These are phyloP conservation scores for Vigna mungo DNA, from an alignment of 306 rosid genomes.

Conservation along the genomic window DNA sequence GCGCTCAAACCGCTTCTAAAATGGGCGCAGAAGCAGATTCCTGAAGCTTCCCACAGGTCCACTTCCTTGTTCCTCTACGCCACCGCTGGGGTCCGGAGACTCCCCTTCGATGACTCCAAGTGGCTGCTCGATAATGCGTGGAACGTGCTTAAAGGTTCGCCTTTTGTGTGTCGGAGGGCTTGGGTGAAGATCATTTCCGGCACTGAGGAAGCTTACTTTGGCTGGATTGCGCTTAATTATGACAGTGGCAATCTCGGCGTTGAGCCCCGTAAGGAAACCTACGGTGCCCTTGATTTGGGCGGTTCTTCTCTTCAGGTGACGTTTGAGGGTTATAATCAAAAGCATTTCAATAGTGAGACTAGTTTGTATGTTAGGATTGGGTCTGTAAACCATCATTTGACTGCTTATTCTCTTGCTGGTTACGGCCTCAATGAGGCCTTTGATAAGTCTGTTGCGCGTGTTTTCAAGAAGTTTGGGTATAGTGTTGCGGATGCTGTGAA, in stretches of 20 bases:
- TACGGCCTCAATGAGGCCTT: constrained; percentile 94
- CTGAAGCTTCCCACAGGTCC: constrained; percentile 56
- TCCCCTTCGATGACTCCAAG: constrained; percentile 68
- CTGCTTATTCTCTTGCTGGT: constrained; percentile 84
- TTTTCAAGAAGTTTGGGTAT: constrained; percentile 50
- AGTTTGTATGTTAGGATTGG: constrained; percentile 86
- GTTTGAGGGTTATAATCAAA: constrained; percentile 62
- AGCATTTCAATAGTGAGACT: constrained; percentile 56
- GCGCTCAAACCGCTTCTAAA: constrained; percentile 74
- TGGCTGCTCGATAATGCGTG: constrained; percentile 86
- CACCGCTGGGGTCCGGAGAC: constrained; percentile 89
- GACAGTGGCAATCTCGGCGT: constrained; percentile 63
- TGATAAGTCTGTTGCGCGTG: constrained; percentile 79
- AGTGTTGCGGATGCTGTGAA: constrained; percentile 47
- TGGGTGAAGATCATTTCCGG: constrained; percentile 89
- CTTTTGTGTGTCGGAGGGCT: constrained; percentile 64
- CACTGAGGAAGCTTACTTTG: constrained; percentile 90
- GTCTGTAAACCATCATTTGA: constrained; percentile 76
- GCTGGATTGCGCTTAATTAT: constrained; percentile 97
- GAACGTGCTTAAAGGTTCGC: constrained; percentile 65
- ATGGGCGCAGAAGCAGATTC: constrained; percentile 93
- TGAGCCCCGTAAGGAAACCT: constrained; percentile 64
- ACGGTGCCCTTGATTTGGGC: constrained; percentile 92
- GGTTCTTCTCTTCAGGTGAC: constrained; percentile 97
- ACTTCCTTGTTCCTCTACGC: constrained; percentile 85